Conservation (phyloP, 2,329 filamentous ascomycete genomes). For the Ceratocystis cubensis region DNA sequence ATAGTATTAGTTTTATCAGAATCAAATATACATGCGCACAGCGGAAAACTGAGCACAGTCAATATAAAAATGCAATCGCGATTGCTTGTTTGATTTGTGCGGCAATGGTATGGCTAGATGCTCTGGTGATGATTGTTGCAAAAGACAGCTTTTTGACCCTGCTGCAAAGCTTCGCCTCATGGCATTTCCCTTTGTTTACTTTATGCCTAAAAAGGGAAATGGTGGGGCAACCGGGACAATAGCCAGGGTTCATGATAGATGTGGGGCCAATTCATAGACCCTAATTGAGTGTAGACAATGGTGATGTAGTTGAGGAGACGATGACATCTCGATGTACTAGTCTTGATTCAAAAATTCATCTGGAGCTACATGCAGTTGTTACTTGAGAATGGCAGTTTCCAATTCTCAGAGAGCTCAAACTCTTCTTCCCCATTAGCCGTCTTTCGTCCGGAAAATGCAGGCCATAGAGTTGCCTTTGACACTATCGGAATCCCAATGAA, state of each 20-base stretch:
- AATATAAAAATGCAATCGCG: not conserved
- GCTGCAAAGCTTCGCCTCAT: not conserved
- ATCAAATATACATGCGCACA: too few relatives aligned
- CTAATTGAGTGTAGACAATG: not conserved
- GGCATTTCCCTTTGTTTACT: constrained; percentile 10
- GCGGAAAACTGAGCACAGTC: not conserved
- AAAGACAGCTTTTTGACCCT: constrained; percentile 3
- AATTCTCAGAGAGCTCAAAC: too few relatives aligned
- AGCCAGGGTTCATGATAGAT: not conserved
- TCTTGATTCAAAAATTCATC: too few relatives aligned
- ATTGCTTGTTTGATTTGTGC: not conserved
- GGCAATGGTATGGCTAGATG: not conserved
- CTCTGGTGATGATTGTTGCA: not conserved
- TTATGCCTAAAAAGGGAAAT: constrained; percentile 12
- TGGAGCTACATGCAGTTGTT: too few relatives aligned
- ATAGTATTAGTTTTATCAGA: not conserved
- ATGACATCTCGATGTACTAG: not conserved
- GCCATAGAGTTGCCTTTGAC: too few relatives aligned
- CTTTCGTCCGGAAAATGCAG: too few relatives aligned
- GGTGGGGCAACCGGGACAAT: constrained; percentile 3
- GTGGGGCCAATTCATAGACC: not conserved
- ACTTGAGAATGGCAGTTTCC: too few relatives aligned
- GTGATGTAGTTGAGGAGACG: too few relatives aligned
- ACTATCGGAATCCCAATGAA: too few relatives aligned
- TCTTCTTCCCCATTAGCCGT: too few relatives aligned